phyloP scores from a whole-genome alignment of 139 green algal genomes.

The Protoeuglena noctilucae region DNA sequence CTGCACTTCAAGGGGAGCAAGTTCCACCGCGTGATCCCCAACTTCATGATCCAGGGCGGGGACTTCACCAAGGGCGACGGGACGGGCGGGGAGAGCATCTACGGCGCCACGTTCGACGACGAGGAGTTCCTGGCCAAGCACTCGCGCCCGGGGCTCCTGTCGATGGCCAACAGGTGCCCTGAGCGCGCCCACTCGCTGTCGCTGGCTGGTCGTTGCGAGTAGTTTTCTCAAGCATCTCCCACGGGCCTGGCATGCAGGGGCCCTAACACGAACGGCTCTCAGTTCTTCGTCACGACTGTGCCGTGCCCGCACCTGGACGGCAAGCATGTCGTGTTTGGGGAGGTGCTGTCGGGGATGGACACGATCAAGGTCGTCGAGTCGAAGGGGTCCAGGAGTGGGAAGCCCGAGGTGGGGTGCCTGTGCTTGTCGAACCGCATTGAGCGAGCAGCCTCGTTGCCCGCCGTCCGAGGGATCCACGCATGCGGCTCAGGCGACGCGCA shows the following conservation, averaged over 20 bases:
- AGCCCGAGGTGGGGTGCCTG: too few species aligned
- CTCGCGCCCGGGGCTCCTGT: slow-evolving; percentile 15
- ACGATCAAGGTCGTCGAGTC: slow-evolving; percentile 28
- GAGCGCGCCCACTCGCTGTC: too few species aligned
- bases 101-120: slow-evolving; percentile 38
- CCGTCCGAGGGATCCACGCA: too few species aligned
- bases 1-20: slow-evolving; percentile 4
- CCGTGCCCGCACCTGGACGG: slow-evolving; percentile 21
- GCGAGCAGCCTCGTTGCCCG: too few species aligned
- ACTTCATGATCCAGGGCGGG: slow-evolving; percentile 51
- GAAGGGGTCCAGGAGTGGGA: slow-evolving; percentile 9
- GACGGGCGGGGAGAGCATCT: slow-evolving; percentile 32
- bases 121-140: slow-evolving; percentile 27
- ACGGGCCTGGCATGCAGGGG: too few species aligned
- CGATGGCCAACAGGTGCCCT: slow-evolving; percentile 41
- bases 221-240: too few species aligned
- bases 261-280: slow-evolving; percentile 49
- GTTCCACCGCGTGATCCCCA: slow-evolving; percentile 44
- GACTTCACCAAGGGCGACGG: slow-evolving; percentile 3
- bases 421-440: too few species aligned
- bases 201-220: too few species aligned
- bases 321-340: slow-evolving; percentile 32
- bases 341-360: slow-evolving; percentile 30
- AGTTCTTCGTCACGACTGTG: slow-evolving; percentile 73
- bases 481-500: too few species aligned